A percentile compares a stretch with the other conserved stretches of the same genome.
phyloP scores from a whole-genome alignment of 1,139 yeast species.

The Hyphopichia khmerensis region DNA sequence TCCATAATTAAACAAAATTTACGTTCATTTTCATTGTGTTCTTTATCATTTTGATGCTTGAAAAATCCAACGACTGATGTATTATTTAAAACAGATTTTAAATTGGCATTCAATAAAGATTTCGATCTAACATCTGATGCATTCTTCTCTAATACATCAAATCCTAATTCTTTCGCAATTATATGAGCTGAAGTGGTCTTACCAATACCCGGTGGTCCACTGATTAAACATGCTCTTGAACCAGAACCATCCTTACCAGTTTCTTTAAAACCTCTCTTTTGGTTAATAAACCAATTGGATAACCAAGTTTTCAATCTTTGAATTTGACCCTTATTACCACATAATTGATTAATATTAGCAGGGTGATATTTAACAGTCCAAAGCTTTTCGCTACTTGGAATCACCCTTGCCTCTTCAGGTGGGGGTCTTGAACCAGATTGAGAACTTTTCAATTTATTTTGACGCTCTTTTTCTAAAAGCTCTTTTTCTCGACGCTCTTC shows the following conservation, averaged over 20 bases:
- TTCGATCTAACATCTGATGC: slow-evolving; percentile 92
- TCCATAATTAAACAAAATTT: slow-evolving; percentile 88
- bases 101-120: slow-evolving; percentile 61
- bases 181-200: slow-evolving; percentile 80
- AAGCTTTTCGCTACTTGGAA: slow-evolving; percentile 54
- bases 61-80: slow-evolving; percentile 83
- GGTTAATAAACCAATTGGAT: slow-evolving; percentile 65
- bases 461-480: slow-evolving; percentile 28
- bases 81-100: slow-evolving; percentile 73
- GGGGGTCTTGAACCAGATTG: slow-evolving; percentile 8
- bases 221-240: slow-evolving; percentile 75
- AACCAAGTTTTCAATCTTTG: slow-evolving; percentile 71
- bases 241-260: slow-evolving; percentile 64
- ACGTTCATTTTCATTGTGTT: slow-evolving; percentile 33
- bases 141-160: slow-evolving; percentile 71
- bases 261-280: slow-evolving; percentile 53
- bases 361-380: slow-evolving; percentile 98
- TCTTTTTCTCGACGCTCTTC: slow-evolving; percentile 10
- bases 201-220: slow-evolving; percentile 87
- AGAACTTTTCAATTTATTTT: slow-evolving; percentile 24
- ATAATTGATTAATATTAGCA: slow-evolving; percentile 64
- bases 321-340: slow-evolving; percentile 87
- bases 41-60: slow-evolving; percentile 36
- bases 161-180: slow-evolving; percentile 66
- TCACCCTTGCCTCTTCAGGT: slow-evolving; percentile 22